Percentiles rank a stretch among this genome's conserved stretches.
phyloP scores from a whole-genome alignment of 1,284 basidiomycete genomes.

The Earliella scabrosa region DNA sequence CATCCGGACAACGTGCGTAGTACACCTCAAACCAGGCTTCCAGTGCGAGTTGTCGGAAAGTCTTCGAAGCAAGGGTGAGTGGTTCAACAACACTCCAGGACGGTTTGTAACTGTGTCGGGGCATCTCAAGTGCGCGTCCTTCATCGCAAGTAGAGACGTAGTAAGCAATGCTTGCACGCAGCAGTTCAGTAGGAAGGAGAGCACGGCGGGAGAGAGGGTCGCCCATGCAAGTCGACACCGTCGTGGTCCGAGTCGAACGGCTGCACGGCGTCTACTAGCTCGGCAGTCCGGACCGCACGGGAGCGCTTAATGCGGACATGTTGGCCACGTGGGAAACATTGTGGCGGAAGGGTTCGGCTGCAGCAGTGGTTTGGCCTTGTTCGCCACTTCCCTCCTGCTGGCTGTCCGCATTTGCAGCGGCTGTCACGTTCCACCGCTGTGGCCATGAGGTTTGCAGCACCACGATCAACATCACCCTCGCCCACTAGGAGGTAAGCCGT shows the following conservation, averaged over 20 bases:
- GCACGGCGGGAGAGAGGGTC: neutral
- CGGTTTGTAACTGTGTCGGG: slow-evolving; percentile 17
- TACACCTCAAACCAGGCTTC: slow-evolving; percentile 27
- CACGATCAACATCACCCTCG: slow-evolving; percentile 64
- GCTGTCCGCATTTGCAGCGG: neutral
- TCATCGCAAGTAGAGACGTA: neutral
- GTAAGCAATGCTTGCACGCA: slow-evolving; percentile 13
- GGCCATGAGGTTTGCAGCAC: slow-evolving; percentile 64
- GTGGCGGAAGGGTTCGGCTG: slow-evolving; percentile 11
- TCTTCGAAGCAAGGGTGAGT: slow-evolving; percentile 15
- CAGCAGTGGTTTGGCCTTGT: neutral
- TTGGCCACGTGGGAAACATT: slow-evolving; percentile 12
- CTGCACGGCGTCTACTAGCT: too few species aligned
- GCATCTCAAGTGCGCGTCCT: neutral
- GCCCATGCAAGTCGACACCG: neutral
- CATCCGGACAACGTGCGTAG: slow-evolving; percentile 13
- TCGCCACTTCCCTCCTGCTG: neutral
- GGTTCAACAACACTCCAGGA: slow-evolving; percentile 16
- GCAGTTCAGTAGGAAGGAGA: slow-evolving; percentile 16
- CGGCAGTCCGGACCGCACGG: neutral
- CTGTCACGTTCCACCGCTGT: neutral
- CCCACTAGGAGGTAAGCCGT: slow-evolving; percentile 51
- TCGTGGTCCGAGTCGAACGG: neutral
- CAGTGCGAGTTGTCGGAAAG: slow-evolving; percentile 15
- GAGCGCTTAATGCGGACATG: neutral